These are phyloP conservation scores for Nitzschia sp. DNA, from an alignment of 108 stramenopile species.

Conservation along the genomic window DNA sequence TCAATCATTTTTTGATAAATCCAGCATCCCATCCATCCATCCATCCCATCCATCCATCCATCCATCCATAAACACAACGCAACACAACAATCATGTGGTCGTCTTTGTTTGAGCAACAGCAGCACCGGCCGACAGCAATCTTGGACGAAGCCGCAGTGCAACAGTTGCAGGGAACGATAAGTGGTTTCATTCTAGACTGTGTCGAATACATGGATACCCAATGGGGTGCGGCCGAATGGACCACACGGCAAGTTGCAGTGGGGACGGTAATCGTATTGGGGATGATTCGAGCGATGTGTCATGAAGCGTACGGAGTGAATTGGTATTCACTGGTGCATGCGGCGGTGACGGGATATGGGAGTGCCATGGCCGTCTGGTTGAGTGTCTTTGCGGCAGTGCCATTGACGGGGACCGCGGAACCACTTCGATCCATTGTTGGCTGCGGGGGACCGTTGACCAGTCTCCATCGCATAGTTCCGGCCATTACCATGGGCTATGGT, in stretches of 20 bases:
- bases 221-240: constrained; percentile 35
- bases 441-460: constrained; percentile 58
- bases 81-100: too few relatives aligned
- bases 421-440: constrained; percentile 36
- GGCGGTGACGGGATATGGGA: constrained; percentile 30
- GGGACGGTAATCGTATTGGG: constrained; percentile 16
- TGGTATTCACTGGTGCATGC: constrained; percentile 61
- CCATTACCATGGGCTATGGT: constrained; percentile 62
- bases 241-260: constrained; percentile 21
- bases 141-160: constrained; percentile 10
- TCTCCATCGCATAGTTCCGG: constrained; percentile 66
- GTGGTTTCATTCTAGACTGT: neutral
- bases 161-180: constrained; percentile 11
- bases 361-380: constrained; percentile 38
- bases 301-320: constrained; percentile 33
- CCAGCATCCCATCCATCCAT: too few relatives aligned
- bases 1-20: too few relatives aligned
- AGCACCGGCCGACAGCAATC: constrained; percentile 1
- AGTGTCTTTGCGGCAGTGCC: constrained; percentile 35
- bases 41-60: too few relatives aligned
- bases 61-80: too few relatives aligned
- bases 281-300: constrained; percentile 4
- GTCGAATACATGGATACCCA: constrained; percentile 21
- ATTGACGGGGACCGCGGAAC: constrained; percentile 52
- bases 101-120: too few relatives aligned